phyloP scores from a whole-genome alignment of 75 land plant genomes.

The Chamaecyparis obtusa region DNA sequence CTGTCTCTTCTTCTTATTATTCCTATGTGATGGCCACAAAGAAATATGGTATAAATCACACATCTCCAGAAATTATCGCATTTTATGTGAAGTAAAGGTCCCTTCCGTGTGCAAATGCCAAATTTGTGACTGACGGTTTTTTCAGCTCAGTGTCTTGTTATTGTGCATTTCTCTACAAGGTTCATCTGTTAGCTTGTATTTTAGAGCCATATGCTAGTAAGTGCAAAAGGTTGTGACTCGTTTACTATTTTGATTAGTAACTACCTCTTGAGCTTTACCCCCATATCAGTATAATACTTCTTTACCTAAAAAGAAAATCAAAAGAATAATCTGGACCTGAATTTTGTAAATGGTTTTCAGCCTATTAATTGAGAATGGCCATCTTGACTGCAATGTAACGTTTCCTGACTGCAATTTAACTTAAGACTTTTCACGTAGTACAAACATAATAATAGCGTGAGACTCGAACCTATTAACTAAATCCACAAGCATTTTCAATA shows the following conservation, averaged over 20 bases:
- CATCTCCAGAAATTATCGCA: neutral
- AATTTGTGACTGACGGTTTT: neutral
- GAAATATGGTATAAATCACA: neutral
- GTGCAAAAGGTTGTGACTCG: neutral
- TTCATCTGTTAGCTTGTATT: neutral
- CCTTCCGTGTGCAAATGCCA: neutral
- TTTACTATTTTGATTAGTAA: neutral
- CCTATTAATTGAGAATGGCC: no score
- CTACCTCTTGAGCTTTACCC: neutral
- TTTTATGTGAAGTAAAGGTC: neutral
- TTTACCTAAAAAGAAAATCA: no score
- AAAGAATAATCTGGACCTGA: neutral
- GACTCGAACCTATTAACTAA: neutral
- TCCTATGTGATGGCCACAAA: neutral
- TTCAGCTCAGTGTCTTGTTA: neutral
- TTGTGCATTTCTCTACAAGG: neutral
- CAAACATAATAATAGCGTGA: no score
- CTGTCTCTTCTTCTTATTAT: neutral
- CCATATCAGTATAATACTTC: no score
- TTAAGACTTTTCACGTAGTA: no score
- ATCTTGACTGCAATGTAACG: neutral
- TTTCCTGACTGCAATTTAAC: no score
- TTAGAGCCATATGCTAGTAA: neutral
- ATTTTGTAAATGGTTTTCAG: no score
- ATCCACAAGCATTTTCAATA: neutral